Conservation (phyloP, 768 basidiomycete genomes). For the Podaxis sp. region DNA sequence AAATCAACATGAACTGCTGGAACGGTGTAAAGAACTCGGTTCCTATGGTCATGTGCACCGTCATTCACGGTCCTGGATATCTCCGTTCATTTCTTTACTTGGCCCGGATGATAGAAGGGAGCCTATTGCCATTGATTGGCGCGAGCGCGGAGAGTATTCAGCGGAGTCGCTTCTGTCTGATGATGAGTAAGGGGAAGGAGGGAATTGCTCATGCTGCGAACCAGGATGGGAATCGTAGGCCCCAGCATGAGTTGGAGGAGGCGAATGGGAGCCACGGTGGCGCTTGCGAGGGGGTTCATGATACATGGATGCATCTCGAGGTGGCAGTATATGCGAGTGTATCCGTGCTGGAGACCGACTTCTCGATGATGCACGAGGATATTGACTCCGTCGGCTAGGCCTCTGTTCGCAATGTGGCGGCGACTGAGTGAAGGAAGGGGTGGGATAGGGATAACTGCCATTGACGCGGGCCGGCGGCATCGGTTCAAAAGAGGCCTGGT, state of each 20-base stretch:
- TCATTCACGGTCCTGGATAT: constrained; percentile 30
- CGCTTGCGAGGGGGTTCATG: constrained; percentile 55
- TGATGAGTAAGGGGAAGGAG: constrained; percentile 75
- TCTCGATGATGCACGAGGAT: constrained; percentile 31
- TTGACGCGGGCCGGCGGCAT: constrained; percentile 21
- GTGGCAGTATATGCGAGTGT: constrained; percentile 29
- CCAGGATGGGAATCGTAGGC: constrained; percentile 38
- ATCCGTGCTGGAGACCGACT: constrained; percentile 41
- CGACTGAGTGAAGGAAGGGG: constrained; percentile 36
- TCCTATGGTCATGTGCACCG: constrained; percentile 11
- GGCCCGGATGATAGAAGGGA: constrained; percentile 58
- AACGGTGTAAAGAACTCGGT: constrained; percentile 1
- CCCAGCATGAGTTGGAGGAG: constrained; percentile 41
- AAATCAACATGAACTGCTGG: constrained; percentile 1
- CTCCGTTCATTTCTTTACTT: constrained; percentile 35
- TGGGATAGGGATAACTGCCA: constrained; percentile 37
- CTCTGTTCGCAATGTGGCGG: constrained; percentile 33
- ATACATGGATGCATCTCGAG: constrained; percentile 33
- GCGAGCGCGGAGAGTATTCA: constrained; percentile 68
- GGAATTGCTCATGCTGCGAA: constrained; percentile 42
- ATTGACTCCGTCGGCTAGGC: constrained; percentile 30
- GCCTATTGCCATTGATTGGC: constrained; percentile 78
- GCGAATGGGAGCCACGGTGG: constrained; percentile 59
- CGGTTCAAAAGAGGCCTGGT: constrained; percentile 32
- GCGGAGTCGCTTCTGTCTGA: constrained; percentile 63